These are phyloP conservation scores for Amphicarpaea edgeworthii DNA, from an alignment of 306 rosid genomes.

Conservation along the genomic window DNA sequence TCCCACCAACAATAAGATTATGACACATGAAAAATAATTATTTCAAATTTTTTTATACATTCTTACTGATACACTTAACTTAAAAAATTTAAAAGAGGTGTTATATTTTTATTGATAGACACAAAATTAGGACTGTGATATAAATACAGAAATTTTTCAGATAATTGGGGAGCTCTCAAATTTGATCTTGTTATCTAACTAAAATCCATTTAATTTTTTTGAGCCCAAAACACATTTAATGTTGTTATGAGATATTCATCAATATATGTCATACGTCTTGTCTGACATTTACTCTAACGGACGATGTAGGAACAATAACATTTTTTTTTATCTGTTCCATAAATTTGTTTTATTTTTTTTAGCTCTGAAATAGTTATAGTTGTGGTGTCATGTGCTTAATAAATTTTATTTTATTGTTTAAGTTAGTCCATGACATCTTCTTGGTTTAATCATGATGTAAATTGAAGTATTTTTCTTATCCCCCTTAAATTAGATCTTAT, in stretches of 20 bases:
- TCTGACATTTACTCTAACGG: background rate
- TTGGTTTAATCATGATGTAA: constrained; percentile 1
- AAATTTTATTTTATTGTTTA: background rate
- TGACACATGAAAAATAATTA: no score
- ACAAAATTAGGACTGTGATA: no score
- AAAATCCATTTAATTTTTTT: constrained; percentile 14
- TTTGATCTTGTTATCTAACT: constrained; percentile 22
- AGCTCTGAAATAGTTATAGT: constrained; percentile 13
- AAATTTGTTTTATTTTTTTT: background rate
- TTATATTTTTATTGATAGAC: no score
- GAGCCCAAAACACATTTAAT: background rate
- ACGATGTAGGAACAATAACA: background rate
- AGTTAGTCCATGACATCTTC: constrained; percentile 35
- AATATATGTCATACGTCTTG: constrained; percentile 19
- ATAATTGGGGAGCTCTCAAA: constrained; percentile 27
- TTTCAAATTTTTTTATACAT: no score
- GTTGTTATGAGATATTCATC: constrained; percentile 24
- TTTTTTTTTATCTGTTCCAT: background rate
- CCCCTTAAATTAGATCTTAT: constrained; percentile 14
- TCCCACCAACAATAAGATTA: no score
- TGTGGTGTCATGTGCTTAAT: constrained; percentile 25
- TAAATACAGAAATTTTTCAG: no score
- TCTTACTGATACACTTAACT: no score
- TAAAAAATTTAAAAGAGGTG: no score
- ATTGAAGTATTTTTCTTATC: constrained; percentile 2